Evolutionary conservation across 1,284 basidiomycete species (phyloP), one percentile per base, ranked within the genome.

Genomic region (Ganoderma lingzhi): DNA sequence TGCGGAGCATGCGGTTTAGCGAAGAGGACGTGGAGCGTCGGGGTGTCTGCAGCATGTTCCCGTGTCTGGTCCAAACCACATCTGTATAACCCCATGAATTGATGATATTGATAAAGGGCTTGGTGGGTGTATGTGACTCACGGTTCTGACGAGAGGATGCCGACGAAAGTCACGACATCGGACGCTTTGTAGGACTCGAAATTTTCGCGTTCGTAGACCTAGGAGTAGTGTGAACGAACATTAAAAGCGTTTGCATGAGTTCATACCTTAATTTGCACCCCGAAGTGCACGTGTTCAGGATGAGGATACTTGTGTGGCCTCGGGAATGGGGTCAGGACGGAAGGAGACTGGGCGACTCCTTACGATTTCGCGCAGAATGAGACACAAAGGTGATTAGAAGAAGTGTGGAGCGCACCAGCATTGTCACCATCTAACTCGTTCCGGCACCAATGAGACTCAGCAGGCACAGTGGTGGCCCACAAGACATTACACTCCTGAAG

Each of bases 381-480:
- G 39, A 51, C 12, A 41, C 3, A 6, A 2, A 12, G n/a, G 15
- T 6, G 2, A 28, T 41, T 6, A 28, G n/a, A 28, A 5, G 23
- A 61, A 39, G 19, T 1, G 10, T 39, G n/a, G n/a, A 28, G 61
- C 65, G 39, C 66, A 70, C 72, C 53, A 44, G 53, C 10, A 14
- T 55, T 61, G 45, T 64, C 35, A 72, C 80, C 84, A 79, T 76
- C 81, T 41, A 80, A 72, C 63, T 83, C 80, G 9, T 81, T 73
- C 15, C 76, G 69, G 68, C 80, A 81, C 88, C 89, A 91, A 0
- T 75, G 69, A 45, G 86, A 84, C 75, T 92, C 85, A 14, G 89
- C 90, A 4, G 93, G 93, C 8, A 94, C 85, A 66, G 84, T 89
- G 39, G 92, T 86, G 2, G 88, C 90, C 93, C 93, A 94, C 3